A percentile compares a stretch with the other conserved stretches of the same genome.
phyloP scores from a whole-genome alignment of 805 yeast species.

The Saturnispora dispora region DNA sequence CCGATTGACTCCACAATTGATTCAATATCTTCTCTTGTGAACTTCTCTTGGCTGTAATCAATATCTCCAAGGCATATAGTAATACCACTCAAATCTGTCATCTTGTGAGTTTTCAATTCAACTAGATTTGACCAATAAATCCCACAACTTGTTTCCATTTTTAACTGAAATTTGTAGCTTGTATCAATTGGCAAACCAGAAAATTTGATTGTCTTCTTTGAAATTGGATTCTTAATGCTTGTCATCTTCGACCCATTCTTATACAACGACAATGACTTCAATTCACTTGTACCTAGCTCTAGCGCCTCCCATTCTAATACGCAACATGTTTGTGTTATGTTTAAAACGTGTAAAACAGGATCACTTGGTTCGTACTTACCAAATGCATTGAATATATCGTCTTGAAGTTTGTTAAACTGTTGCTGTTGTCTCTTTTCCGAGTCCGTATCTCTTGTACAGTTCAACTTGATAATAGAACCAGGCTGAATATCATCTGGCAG shows the following conservation, averaged over 20 bases:
- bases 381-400: constrained; percentile 59
- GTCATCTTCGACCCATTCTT: constrained; percentile 71
- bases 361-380: constrained; percentile 63
- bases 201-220: constrained; percentile 72
- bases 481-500: constrained; percentile 86
- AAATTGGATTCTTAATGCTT: constrained; percentile 72
- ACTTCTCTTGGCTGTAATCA: constrained; percentile 39
- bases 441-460: constrained; percentile 66
- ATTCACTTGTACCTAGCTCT: constrained; percentile 70
- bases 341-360: constrained; percentile 62
- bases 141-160: constrained; percentile 88
- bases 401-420: constrained; percentile 58
- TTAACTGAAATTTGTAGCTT: constrained; percentile 67
- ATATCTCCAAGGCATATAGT: constrained; percentile 84
- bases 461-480: constrained; percentile 83
- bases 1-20: constrained; percentile 61
- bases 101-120: constrained; percentile 77
- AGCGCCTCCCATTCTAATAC: constrained; percentile 91
- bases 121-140: constrained; percentile 57
- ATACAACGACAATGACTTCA: constrained; percentile 68
- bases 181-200: constrained; percentile 89
- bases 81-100: constrained; percentile 92
- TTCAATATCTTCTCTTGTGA: constrained; percentile 50
- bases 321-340: constrained; percentile 89
- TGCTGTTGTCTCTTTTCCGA: constrained; percentile 53